phyloP scores from a whole-genome alignment of 441 rosid genomes.

The Bruguiera hainesii region DNA sequence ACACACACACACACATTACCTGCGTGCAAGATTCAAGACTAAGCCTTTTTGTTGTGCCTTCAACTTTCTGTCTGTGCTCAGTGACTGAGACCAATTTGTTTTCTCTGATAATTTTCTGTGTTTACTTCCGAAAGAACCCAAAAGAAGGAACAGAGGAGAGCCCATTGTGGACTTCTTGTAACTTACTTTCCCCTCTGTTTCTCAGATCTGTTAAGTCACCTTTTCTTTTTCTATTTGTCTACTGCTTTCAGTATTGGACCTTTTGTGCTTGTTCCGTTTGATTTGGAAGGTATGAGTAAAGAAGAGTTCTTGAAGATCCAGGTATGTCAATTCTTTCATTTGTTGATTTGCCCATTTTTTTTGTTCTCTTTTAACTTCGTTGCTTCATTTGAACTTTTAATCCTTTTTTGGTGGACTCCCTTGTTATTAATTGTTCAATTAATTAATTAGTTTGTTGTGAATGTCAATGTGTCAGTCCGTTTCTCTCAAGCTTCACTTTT shows the following conservation, averaged over 20 bases:
- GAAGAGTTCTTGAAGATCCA: conserved; percentile 97
- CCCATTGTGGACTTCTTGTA: conserved; percentile 29
- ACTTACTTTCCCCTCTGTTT: conserved; percentile 19
- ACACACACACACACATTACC: not conserved
- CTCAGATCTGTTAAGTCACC: conserved; percentile 47
- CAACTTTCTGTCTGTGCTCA: conserved; percentile 27
- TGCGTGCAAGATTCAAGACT: conserved; percentile 1
- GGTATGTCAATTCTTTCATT: conserved; percentile 37
- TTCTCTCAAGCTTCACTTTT: not conserved
- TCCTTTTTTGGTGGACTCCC: not conserved
- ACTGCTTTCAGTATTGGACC: conserved; percentile 8
- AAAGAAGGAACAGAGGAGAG: conserved; percentile 22
- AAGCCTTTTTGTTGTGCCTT: conserved; percentile 14
- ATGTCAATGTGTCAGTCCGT: not conserved
- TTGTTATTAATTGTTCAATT: too few species aligned
- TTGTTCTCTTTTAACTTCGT: conserved; percentile 5
- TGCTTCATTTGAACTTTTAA: conserved; percentile 18
- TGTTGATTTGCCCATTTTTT: not conserved
- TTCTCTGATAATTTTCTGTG: conserved; percentile 13
- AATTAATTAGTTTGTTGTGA: not conserved
- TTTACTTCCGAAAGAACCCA: conserved; percentile 19
- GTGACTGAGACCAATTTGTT: conserved; percentile 29
- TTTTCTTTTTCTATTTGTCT: not conserved
- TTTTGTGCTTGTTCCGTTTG: conserved; percentile 28
- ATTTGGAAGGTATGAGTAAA: conserved; percentile 61